Percentiles rank a stretch among this genome's conserved stretches.
Conservation (phyloP, 2,329 filamentous ascomycete species). For the Aspergillus hortae region DNA sequence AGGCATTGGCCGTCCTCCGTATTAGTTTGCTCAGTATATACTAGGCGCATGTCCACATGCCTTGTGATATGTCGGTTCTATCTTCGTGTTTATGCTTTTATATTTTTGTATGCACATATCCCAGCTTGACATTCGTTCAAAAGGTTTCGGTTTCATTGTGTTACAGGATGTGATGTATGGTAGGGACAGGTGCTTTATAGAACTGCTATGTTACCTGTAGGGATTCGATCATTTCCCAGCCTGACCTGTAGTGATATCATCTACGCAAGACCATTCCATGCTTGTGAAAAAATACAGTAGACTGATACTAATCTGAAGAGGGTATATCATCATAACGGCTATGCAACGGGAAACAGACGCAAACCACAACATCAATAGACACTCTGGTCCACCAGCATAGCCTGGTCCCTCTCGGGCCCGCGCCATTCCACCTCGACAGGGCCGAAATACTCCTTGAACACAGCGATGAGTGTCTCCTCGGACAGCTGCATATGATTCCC, state of each 20-base stretch:
- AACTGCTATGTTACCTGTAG: not conserved
- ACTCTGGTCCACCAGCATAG: not conserved
- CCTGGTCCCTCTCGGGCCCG: not conserved
- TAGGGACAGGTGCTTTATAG: not conserved
- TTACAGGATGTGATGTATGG: not conserved
- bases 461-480: constrained; percentile 61
- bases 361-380: not conserved
- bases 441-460: constrained; percentile 56
- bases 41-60: not conserved
- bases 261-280: too few relatives aligned
- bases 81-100: constrained; percentile 2
- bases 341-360: not conserved
- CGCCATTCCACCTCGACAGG: constrained; percentile 21
- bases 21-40: constrained; percentile 14
- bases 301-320: too few relatives aligned
- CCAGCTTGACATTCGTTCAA: not conserved
- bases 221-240: not conserved
- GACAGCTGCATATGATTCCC: constrained; percentile 82
- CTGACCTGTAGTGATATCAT: too few relatives aligned
- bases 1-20: constrained; percentile 33
- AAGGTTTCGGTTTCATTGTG: constrained; percentile 7
- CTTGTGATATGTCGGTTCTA: constrained; percentile 9
- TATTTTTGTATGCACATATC: constrained; percentile 13
- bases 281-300: too few relatives aligned
- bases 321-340: too few relatives aligned